These are phyloP conservation scores for Boletus barrowsii DNA, from an alignment of 768 basidiomycete species.

Conservation along the genomic window DNA sequence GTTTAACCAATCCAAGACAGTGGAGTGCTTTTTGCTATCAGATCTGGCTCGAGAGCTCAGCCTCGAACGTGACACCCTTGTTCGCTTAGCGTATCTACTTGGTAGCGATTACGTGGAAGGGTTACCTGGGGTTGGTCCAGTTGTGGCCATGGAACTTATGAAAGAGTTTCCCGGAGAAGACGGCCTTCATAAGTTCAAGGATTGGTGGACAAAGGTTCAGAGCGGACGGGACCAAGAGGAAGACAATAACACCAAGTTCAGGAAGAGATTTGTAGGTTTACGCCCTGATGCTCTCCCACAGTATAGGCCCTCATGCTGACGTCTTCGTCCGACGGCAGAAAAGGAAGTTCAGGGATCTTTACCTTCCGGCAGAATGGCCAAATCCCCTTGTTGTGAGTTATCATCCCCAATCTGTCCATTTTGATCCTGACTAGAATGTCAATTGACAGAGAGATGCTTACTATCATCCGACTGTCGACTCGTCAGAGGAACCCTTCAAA, in stretches of 20 bases:
- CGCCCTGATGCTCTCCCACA: constrained; percentile 9
- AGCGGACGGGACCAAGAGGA: constrained; percentile 77
- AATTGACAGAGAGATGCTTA: constrained; percentile 79
- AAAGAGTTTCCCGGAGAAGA: constrained; percentile 88
- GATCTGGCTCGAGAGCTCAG: constrained; percentile 89
- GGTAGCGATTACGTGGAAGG: constrained; percentile 98
- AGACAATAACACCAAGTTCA: constrained; percentile 75
- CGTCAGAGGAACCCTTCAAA: constrained; percentile 90
- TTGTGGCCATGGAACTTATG: constrained; percentile 92
- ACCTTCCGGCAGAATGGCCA: constrained; percentile 83
- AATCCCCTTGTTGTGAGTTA: constrained; percentile 79
- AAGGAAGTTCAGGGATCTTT: constrained; percentile 83
- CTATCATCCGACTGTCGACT: constrained; percentile 85
- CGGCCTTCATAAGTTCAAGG: constrained; percentile 81
- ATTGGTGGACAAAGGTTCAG: constrained; percentile 95
- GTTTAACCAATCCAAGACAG: constrained; percentile 99
- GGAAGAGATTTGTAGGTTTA: constrained; percentile 76
- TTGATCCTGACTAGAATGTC: not conserved
- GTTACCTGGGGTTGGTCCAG: constrained; percentile 87
- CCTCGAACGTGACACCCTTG: constrained; percentile 79
- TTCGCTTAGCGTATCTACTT: constrained; percentile 88
- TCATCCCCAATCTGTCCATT: constrained; percentile 7
- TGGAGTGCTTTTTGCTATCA: constrained; percentile 86
- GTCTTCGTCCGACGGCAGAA: constrained; percentile 50
- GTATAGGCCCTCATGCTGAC: constrained; percentile 8